Conservation (phyloP, 1,284 basidiomycete species). For the Xerocomus amazonicus region DNA sequence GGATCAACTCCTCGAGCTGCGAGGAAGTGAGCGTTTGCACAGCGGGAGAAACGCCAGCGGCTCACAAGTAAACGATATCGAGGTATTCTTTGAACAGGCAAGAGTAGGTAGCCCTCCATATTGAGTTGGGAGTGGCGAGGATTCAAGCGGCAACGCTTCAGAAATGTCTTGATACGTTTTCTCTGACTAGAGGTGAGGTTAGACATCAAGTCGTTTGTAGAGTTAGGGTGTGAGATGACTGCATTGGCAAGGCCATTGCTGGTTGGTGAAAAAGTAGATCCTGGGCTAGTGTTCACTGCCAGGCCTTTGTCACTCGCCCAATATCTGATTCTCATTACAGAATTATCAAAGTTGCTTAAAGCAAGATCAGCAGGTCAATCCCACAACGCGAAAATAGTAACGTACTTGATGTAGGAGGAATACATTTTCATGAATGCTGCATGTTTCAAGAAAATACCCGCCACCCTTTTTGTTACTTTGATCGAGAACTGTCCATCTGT, state of each 20-base stretch:
- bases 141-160: conserved; percentile 82
- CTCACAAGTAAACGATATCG: conserved; percentile 88
- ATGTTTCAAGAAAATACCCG: conserved; percentile 87
- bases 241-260: conserved; percentile 58
- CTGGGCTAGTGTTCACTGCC: conserved; percentile 38
- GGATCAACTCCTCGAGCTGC: conserved; percentile 79
- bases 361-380: conserved; percentile 6
- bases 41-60: conserved; percentile 7
- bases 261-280: conserved; percentile 51
- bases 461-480: conserved; percentile 77
- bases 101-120: conserved; percentile 89
- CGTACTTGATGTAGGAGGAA: conserved; percentile 93
- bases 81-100: conserved; percentile 95
- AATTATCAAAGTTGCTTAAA: conserved; percentile 85
- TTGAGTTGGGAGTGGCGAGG: conserved; percentile 96
- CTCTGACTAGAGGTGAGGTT: conserved; percentile 69
- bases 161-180: conserved; percentile 82
- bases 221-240: conserved; percentile 45
- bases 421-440: conserved; percentile 98
- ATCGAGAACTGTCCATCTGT: conserved; percentile 72
- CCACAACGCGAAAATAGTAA: conserved; percentile 16
- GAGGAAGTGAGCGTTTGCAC: conserved; percentile 11
- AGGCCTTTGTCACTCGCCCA: conserved; percentile 66
- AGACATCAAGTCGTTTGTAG: conserved; percentile 39
- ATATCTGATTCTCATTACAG: conserved; percentile 78